Evolutionary conservation across 768 basidiomycete species (phyloP), one percentile per base, ranked within the genome.

Genomic region (Floccularia luteovirens): DNA sequence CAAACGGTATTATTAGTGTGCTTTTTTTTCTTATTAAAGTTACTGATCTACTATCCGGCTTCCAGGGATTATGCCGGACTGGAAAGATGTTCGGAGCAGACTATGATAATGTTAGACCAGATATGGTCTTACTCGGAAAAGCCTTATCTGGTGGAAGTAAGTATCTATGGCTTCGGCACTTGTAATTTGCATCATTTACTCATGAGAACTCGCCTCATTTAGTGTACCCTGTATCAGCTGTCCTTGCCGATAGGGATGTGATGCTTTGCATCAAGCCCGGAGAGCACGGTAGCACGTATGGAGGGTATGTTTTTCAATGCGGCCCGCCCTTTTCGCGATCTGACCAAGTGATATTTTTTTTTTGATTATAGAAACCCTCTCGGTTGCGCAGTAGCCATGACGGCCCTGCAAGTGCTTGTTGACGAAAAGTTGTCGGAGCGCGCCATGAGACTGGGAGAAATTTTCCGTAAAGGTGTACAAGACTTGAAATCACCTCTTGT

Each of bases 221-320:
- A 90, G 88, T 97, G 44, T 97, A 96, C 59, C 94, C 96, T 31
- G 93, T 99, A 8, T 96, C 93, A 19, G 91, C 89, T 11, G 93
- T 98, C 14, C 74, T 99, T 23, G 84, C 93, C 13, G 80, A 90
- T 59, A 77, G 79, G 48, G 84, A 88, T n/a, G 62, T 99, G 49
- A 96, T 98, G 90, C 77, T 92, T 13, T 89, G 83, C 62, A 93
- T 99, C 52, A 70, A 79, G 40, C 93, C 94, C 16, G 93, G 94
- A 38, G 92, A 97, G 64, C 94, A 98, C 48, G 92, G 93, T 2
- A 88, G 84, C 48, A 98, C 94, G 0, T 97, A 96, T 44, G 93
- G 93, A 52, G 93, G 93, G 82, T 89, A 48, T 43, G 82, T 63
- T 11, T 33, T 36, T 24, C 30, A 42, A 13, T 41, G 19, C 43